Evolutionary conservation across 805 yeast genomes (phyloP).

Genomic region (Lipomyces sp.): DNA sequence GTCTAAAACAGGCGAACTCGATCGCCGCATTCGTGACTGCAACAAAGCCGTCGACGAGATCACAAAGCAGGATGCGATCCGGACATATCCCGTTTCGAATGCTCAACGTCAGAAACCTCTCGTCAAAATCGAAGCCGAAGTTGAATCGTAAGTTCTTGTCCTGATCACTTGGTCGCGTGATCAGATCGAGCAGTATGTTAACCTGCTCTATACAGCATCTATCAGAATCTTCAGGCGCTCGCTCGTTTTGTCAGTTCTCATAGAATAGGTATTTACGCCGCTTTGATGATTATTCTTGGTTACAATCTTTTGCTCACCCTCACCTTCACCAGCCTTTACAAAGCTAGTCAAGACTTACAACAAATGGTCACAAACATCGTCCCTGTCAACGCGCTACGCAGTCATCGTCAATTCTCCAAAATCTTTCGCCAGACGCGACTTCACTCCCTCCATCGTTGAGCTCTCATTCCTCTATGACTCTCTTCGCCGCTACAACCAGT

Average conservation of each 20-base stretch:
- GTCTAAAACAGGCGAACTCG: slow-evolving; percentile 72
- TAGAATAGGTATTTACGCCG: slow-evolving; percentile 57
- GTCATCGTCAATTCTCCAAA: slow-evolving; percentile 51
- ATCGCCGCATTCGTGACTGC: slow-evolving; percentile 53
- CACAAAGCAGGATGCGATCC: slow-evolving; percentile 38
- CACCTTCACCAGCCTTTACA: slow-evolving; percentile 48
- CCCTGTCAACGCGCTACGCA: slow-evolving; percentile 42
- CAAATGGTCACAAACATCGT: slow-evolving; percentile 51
- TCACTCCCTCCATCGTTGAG: slow-evolving; percentile 65
- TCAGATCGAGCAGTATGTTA: neutral
- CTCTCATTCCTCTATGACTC: slow-evolving; percentile 60
- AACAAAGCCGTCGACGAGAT: slow-evolving; percentile 47
- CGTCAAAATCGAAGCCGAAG: slow-evolving; percentile 27
- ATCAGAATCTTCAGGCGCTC: slow-evolving; percentile 62
- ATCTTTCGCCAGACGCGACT: slow-evolving; percentile 65
- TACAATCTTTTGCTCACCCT: neutral
- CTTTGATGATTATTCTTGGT: neutral
- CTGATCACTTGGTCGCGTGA: neutral
- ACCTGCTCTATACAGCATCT: slow-evolving; percentile 51
- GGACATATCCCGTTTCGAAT: slow-evolving; percentile 32
- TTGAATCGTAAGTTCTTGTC: slow-evolving; percentile 26
- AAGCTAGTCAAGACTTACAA: slow-evolving; percentile 74
- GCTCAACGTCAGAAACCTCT: slow-evolving; percentile 32
- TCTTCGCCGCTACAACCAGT: slow-evolving; percentile 44
- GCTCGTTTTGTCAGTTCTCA: slow-evolving; percentile 75